Percentiles rank a stretch among this genome's conserved stretches.
Evolutionary conservation across 345 rosid species (phyloP).

Genomic region (Acer campestre): DNA sequence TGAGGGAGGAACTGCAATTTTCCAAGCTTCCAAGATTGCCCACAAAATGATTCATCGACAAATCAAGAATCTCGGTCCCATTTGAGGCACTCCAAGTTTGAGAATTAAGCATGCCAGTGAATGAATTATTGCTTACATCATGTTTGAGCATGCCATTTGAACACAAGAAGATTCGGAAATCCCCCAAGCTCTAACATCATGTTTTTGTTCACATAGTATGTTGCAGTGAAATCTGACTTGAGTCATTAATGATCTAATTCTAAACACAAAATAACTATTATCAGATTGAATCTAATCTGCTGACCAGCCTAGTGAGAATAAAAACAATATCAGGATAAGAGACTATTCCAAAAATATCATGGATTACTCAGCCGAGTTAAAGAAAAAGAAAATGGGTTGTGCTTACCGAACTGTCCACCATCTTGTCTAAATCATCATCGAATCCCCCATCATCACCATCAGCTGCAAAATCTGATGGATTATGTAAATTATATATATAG

Average conservation of each 20-base stretch:
- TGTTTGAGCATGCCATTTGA: too few species aligned
- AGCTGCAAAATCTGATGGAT: conserved; percentile 35
- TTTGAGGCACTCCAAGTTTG: too few species aligned
- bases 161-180: too few species aligned
- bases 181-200: too few species aligned
- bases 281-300: not conserved
- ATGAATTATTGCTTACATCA: too few species aligned
- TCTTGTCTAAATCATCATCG: conserved; percentile 57
- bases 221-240: not conserved
- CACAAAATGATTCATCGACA: too few species aligned
- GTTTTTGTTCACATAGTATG: too few species aligned
- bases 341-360: conserved; percentile 7
- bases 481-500: not conserved
- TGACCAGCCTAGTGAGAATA: not conserved
- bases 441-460: conserved; percentile 45
- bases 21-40: too few species aligned
- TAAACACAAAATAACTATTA: not conserved
- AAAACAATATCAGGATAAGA: not conserved
- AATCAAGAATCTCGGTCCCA: too few species aligned
- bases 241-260: not conserved
- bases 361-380: not conserved
- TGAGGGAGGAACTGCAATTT: too few species aligned
- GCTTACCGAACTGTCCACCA: conserved; percentile 52
- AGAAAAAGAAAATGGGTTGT: conserved; percentile 1
- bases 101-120: too few species aligned